phyloP scores from a whole-genome alignment of 495 filamentous ascomycete genomes.

The Poronia punctata region DNA sequence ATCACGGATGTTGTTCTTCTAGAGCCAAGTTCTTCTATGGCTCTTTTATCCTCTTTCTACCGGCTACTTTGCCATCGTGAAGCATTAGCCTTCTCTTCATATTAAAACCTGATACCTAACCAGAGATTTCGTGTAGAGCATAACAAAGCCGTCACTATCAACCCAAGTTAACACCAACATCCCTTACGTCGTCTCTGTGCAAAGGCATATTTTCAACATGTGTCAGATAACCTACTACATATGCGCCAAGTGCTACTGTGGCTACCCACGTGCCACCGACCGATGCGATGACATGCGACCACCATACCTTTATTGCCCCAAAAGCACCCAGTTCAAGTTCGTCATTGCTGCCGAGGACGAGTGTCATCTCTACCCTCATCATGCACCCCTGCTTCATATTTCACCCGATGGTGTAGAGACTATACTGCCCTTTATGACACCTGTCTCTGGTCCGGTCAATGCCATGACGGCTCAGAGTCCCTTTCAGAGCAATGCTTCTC shows the following conservation, averaged over 20 bases:
- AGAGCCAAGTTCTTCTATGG: too few relatives aligned
- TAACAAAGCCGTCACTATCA: too few relatives aligned
- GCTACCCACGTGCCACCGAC: not conserved
- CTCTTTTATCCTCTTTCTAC: too few relatives aligned
- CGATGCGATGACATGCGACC: not conserved
- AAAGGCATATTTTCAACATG: slow-evolving; percentile 1
- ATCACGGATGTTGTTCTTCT: too few relatives aligned
- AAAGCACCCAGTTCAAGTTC: not conserved
- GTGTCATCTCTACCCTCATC: not conserved
- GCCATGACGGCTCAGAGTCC: not conserved
- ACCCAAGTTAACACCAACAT: too few relatives aligned
- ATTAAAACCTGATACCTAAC: too few relatives aligned
- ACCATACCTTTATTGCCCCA: not conserved
- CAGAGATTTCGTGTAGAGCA: too few relatives aligned
- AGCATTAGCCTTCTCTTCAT: too few relatives aligned
- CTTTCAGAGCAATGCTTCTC: too few relatives aligned
- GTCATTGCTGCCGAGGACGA: not conserved
- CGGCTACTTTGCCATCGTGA: too few relatives aligned
- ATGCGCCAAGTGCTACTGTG: slow-evolving; percentile 4
- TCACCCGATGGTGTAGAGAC: not conserved
- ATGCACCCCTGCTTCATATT: not conserved
- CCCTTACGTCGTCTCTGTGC: too few relatives aligned
- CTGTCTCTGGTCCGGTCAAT: not conserved
- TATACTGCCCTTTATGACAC: not conserved
- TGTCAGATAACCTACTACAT: slow-evolving; percentile 1